Conservation (phyloP, 345 rosid genomes). For the Microthlaspi erraticum region DNA sequence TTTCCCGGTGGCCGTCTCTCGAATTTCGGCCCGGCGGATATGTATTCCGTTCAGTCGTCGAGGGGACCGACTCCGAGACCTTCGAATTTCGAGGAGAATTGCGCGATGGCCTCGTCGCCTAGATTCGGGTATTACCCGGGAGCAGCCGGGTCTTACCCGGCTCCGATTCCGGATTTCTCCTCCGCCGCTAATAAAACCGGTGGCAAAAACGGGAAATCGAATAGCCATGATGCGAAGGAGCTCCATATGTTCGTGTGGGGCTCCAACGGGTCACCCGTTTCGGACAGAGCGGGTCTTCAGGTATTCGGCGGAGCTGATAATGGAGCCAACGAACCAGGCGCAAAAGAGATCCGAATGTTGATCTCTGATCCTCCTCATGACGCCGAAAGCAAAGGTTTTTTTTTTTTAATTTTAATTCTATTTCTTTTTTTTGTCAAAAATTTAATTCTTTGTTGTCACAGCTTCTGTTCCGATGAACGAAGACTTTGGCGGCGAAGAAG, state of each 20-base stretch:
- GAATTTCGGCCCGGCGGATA: conserved; percentile 82
- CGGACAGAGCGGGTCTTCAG: conserved; percentile 72
- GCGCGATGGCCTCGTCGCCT: conserved; percentile 67
- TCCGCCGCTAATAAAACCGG: conserved; percentile 51
- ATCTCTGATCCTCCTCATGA: conserved; percentile 68
- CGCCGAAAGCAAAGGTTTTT: conserved; percentile 64
- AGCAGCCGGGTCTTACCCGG: conserved; percentile 65
- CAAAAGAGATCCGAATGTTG: conserved; percentile 86
- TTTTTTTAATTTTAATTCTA: neutral
- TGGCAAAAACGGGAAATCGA: conserved; percentile 42
- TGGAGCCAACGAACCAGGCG: conserved; percentile 62
- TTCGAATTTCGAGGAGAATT: conserved; percentile 84
- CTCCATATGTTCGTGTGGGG: conserved; percentile 94
- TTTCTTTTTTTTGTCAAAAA: no score
- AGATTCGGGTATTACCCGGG: conserved; percentile 82
- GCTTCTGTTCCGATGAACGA: conserved; percentile 50
- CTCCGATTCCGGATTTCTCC: conserved; percentile 75
- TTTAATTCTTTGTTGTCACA: no score
- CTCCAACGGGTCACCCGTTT: conserved; percentile 93
- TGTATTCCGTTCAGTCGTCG: conserved; percentile 73
- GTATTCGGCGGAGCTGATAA: conserved; percentile 55
- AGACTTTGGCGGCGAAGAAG: conserved; percentile 58
- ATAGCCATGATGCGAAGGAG: conserved; percentile 79
- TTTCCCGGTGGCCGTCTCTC: conserved; percentile 74
- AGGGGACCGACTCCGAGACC: conserved; percentile 74